Evolutionary conservation across 2,329 filamentous ascomycete species (phyloP).

Genomic region (Blastomyces percursus): DNA sequence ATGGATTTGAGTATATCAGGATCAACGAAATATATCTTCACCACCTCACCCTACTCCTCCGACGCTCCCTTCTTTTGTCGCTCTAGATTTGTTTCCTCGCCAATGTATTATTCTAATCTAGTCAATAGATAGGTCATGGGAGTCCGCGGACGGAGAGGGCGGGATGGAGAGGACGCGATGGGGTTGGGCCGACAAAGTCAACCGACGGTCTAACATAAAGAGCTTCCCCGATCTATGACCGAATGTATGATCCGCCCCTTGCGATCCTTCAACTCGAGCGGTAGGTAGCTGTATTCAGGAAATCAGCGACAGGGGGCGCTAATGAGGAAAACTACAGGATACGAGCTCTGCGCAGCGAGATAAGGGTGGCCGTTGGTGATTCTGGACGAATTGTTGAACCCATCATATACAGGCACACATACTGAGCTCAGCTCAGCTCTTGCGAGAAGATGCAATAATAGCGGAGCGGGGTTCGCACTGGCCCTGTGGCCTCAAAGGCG

Average conservation of each 20-base stretch:
- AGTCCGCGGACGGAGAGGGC: too few relatives aligned
- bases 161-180: too few relatives aligned
- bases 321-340: not conserved
- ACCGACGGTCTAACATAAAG: too few relatives aligned
- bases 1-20: not conserved
- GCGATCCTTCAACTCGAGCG: not conserved
- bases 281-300: not conserved
- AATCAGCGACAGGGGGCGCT: not conserved
- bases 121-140: too few relatives aligned
- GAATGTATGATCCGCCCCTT: too few relatives aligned
- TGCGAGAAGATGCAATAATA: not conserved
- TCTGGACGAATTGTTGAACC: not conserved
- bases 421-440: not conserved
- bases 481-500: not conserved
- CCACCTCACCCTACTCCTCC: too few relatives aligned
- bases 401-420: too few relatives aligned
- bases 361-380: not conserved
- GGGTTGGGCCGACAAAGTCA: too few relatives aligned
- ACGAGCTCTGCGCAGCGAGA: not conserved
- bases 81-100: not conserved
- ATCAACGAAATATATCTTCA: not conserved
- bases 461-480: not conserved
- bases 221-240: too few relatives aligned
- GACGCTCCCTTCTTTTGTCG: too few relatives aligned
- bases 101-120: too few relatives aligned